Base-by-base conservation (phyloP, 192 early-diverging fungal species). In the Coemansia sp. region DNA sequence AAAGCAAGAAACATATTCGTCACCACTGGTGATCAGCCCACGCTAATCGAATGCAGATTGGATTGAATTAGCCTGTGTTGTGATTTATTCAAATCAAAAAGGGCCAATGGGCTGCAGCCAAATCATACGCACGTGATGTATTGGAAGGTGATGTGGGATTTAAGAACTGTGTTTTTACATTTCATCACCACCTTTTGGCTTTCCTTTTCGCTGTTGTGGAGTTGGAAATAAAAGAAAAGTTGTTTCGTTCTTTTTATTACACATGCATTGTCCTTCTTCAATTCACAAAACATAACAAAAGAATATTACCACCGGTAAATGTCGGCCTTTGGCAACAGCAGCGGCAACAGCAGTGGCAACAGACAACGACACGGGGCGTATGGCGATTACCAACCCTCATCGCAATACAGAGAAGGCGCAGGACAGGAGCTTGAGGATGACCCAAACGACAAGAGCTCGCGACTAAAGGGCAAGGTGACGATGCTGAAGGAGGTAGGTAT, bases 401-500 rank as follows among this genome's bases (percentile, higher is more conserved):
- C 60, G 11, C 50, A 63, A 15, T 38, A 58, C 60, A 32, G 50
- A 43, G 70, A 23, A 18, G 39, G 19, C 9, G 57, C 9, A 13
- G 69, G 47, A 38, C 70, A 59, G 61, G 56, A 11, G 3, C 43
- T 40, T 4, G 79, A 79, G 68, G 45, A 74, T 21, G 79, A 82
- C 54, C 79, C 79, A 3, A 82, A 76, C 40, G 66, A 66, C 71
- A 82, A 82, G 59, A 71, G 76, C 68, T 45, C 57, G 63, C 81
- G 81, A 52, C 73, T 84, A 32, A 75, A 66, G 63, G 49, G 60
- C 47, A 78, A 70, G 65, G 69, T 78, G 47, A 60, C 73, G 16
- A 75, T 84, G 76, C 73, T 84, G 42, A 72, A 70, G 62, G 76
- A 84, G 57, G 57, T 59, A 59, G 7, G 57, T 26, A 26, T 9